A percentile compares a stretch with the other conserved stretches of the same genome.
Evolutionary conservation across 2,329 filamentous ascomycete genomes (phyloP).

Genomic region (Teratosphaeria viscida): DNA sequence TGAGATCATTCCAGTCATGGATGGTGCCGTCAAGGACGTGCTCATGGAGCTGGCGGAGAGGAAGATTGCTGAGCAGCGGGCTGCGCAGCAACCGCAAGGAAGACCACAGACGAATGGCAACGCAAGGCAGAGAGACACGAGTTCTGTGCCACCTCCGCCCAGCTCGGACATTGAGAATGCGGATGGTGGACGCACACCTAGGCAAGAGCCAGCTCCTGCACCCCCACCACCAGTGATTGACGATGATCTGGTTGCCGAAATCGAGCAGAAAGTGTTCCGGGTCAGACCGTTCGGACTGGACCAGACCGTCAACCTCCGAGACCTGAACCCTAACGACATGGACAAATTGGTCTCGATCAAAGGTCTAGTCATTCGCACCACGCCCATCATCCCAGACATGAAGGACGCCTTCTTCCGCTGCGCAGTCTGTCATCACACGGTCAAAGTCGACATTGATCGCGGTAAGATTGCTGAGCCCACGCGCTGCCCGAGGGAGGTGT

Average conservation of each 20-base stretch:
- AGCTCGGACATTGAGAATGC: conserved; percentile 58
- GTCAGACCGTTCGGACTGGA: conserved; percentile 86
- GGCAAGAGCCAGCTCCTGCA: conserved; percentile 3
- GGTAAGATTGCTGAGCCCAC: conserved; percentile 95
- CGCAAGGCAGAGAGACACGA: conserved; percentile 36
- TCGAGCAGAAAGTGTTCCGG: conserved; percentile 69
- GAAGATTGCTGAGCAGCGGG: conserved; percentile 57
- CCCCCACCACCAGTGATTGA: conserved; percentile 34
- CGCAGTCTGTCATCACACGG: conserved; percentile 81
- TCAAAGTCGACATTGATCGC: conserved; percentile 84
- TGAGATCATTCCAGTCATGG: conserved; percentile 94
- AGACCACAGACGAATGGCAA: conserved; percentile 3
- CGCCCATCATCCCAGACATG: conserved; percentile 97
- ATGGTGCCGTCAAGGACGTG: conserved; percentile 83
- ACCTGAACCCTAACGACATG: conserved; percentile 90
- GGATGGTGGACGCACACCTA: conserved; percentile 1
- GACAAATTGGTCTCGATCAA: conserved; percentile 94
- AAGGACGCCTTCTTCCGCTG: conserved; percentile 97
- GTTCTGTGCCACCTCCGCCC: conserved; percentile 66
- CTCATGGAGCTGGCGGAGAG: conserved; percentile 83
- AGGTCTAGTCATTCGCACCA: conserved; percentile 88
- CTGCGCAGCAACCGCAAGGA: conserved; percentile 21
- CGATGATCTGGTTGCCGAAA: conserved; percentile 64
- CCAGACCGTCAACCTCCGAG: conserved; percentile 77
- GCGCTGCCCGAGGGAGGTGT: conserved; percentile 71